Conservation (phyloP, 2,329 filamentous ascomycete species). For the Talaromyces islandicus region DNA sequence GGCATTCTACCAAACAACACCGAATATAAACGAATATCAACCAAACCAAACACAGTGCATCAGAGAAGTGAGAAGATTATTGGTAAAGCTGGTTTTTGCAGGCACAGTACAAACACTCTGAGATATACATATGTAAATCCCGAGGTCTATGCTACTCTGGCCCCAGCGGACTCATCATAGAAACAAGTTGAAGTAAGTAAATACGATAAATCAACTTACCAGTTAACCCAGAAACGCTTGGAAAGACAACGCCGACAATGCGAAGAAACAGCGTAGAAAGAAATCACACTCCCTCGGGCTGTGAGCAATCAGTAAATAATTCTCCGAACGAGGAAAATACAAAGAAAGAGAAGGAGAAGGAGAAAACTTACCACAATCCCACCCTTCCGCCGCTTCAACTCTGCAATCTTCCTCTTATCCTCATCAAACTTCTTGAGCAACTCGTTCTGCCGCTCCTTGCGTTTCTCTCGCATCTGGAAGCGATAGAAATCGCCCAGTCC, state of each 20-base stretch:
- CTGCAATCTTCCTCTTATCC: conserved; percentile 64
- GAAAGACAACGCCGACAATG: conserved; percentile 14
- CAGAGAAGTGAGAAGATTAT: conserved; percentile 56
- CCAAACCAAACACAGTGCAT: conserved; percentile 40
- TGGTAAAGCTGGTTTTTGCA: conserved; percentile 53
- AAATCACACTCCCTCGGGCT: conserved; percentile 27
- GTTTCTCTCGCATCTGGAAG: conserved; percentile 74
- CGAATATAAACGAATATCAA: background rate
- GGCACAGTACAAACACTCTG: conserved; percentile 41
- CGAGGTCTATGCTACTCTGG: conserved; percentile 40
- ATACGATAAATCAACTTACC: background rate
- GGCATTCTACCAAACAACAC: background rate
- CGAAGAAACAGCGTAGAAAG: background rate
- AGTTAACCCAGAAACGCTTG: background rate
- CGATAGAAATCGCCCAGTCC: conserved; percentile 71
- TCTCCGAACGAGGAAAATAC: background rate
- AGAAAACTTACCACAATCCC: conserved; percentile 47
- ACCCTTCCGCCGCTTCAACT: conserved; percentile 62
- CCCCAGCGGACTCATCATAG: conserved; percentile 49
- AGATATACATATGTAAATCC: background rate
- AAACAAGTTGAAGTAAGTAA: background rate
- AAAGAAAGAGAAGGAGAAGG: conserved; percentile 7
- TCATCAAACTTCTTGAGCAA: conserved; percentile 69
- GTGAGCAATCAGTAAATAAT: conserved; percentile 9
- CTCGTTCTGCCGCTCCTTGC: conserved; percentile 66